Conservation (phyloP, 208 protist genomes). For the Entamoeba invadens region DNA sequence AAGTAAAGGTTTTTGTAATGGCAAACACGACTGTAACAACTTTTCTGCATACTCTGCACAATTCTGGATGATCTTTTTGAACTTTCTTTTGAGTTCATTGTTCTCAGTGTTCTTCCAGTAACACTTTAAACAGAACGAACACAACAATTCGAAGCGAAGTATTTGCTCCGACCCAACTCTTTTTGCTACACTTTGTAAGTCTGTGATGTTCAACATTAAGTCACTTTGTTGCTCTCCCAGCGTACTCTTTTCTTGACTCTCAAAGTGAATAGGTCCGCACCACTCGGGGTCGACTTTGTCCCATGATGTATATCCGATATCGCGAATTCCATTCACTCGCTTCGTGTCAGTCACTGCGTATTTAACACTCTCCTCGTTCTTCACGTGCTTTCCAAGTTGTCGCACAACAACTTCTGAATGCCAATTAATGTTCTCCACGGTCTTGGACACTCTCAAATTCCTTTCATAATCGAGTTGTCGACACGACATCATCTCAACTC, state of each 20-base stretch:
- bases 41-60: background rate
- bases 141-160: background rate
- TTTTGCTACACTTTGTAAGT: too few relatives aligned
- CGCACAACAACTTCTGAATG: background rate
- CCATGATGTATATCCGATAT: background rate
- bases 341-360: background rate
- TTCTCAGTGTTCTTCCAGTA: background rate
- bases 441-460: background rate
- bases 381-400: background rate
- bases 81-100: background rate
- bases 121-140: background rate
- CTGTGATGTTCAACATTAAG: too few relatives aligned
- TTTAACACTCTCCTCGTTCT: background rate
- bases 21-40: background rate
- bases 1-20: background rate
- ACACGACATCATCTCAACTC: background rate
- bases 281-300: background rate
- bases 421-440: background rate
- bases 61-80: background rate
- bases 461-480: background rate
- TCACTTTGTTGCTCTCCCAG: background rate
- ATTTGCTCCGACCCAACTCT: background rate
- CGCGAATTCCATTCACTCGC: background rate
- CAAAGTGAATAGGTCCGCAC: background rate
- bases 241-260: background rate